Conservation (phyloP, 768 basidiomycete species). For the Suillus alpinus region DNA sequence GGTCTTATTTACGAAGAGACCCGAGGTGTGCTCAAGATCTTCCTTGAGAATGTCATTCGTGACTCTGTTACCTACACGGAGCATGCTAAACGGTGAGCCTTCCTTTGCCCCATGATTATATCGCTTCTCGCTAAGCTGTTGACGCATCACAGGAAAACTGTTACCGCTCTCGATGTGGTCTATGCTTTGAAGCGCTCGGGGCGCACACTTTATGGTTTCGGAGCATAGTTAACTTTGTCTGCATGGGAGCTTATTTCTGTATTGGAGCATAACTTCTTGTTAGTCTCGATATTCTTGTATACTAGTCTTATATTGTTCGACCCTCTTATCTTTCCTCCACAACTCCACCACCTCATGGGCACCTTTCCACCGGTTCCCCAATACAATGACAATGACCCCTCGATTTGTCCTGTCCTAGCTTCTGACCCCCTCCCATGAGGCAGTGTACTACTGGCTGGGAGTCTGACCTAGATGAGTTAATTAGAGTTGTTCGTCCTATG, state of each 20-base stretch:
- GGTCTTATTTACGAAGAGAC: constrained; percentile 89
- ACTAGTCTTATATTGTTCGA: constrained; percentile 1
- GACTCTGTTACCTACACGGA: constrained; percentile 92
- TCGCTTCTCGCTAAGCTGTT: constrained; percentile 4
- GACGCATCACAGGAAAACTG: constrained; percentile 50
- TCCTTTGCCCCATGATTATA: neutral
- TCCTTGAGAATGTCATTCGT: constrained; percentile 82
- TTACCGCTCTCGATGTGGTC: constrained; percentile 84
- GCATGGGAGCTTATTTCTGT: neutral
- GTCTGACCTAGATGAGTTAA: neutral
- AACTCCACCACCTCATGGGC: neutral
- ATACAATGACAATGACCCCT: neutral
- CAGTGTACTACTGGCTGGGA: neutral
- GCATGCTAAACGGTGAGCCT: constrained; percentile 68
- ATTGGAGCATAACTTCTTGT: neutral
- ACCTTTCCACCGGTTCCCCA: neutral
- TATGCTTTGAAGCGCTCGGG: constrained; percentile 72
- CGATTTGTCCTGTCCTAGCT: neutral
- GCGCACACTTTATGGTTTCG: constrained; percentile 80
- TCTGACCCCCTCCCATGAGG: neutral
- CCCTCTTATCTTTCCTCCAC: neutral
- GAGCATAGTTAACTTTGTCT: constrained; percentile 39
- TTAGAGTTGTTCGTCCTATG: neutral
- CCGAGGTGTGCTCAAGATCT: constrained; percentile 86
- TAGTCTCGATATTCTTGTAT: constrained; percentile 9